Evolutionary conservation across 176 grass and related monocot genomes (phyloP), one percentile per base, ranked within the genome.

Genomic region (Calamus simplicifolius): DNA sequence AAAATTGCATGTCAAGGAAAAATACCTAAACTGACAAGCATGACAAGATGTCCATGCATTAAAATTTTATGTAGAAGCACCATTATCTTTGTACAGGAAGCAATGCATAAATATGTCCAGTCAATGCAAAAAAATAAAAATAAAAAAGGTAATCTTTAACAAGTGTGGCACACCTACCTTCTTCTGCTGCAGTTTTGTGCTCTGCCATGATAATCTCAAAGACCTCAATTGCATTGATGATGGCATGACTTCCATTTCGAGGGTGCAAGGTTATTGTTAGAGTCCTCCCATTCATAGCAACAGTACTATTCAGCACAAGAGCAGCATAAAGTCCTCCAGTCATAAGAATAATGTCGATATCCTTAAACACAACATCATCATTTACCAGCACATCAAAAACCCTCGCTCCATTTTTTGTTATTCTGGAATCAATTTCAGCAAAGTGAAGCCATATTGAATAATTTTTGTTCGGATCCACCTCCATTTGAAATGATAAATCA

Each of bases 371-470:
- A 58, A 73, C 79, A 74, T 88, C 78, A 63, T 87, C 93, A 62
- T 98, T 88, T 72, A 98, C 75, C 63, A 88, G 63, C 60, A 98
- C 67, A 72, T 92, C 79, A 74, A 98, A 98, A 43, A 92, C 73
- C 75, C 93, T 85, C 73, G 89, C 63, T 19, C 84, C 74, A 82
- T 88, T 75, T 18, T 61, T 77, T 69, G 73, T 89, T 77, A 98
- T 70, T 43, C 67, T 78, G 49, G 67, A 54, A 50, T 98, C 84
- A 71, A 98, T 98, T 70, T 98, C 93, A 15, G 88, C 84, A 81
- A 98, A 92, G 53, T 98, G 93, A 73, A 98, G 75, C 93, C 93
- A 98, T 50, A 98, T 72, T 43, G 87, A 98, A 69, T 98, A 98
- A 65, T 98, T 98, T 61, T 85, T 98, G 56, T 89, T 98, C 4